Evolutionary conservation across 2,329 filamentous ascomycete species (phyloP).

Genomic region (Cadophora malorum): DNA sequence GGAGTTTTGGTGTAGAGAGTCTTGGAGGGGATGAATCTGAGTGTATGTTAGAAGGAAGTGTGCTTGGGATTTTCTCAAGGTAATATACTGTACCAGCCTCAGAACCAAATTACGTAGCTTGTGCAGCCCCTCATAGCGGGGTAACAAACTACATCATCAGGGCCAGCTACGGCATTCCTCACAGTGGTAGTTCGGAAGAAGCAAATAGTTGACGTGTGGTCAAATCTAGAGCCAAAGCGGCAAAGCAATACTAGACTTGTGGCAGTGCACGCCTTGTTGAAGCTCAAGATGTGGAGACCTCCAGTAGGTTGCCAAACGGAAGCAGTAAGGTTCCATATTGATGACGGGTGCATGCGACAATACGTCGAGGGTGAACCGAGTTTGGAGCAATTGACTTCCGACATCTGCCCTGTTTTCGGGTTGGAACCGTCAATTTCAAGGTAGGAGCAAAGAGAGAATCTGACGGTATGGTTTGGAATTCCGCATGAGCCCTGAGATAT

Average conservation of each 20-base stretch:
- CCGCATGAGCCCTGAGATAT: background rate
- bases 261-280: background rate
- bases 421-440: background rate
- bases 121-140: constrained; percentile 11
- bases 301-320: background rate
- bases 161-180: constrained; percentile 25
- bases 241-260: background rate
- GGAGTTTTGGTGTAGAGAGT: background rate
- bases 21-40: background rate
- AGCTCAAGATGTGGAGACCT: background rate
- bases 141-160: constrained; percentile 31
- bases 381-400: background rate
- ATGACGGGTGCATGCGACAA: constrained; percentile 1
- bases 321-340: background rate
- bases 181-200: background rate
- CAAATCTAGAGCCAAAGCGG: background rate
- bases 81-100: constrained; percentile 12
- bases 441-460: background rate
- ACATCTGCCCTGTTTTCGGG: background rate
- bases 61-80: background rate
- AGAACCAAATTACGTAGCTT: constrained; percentile 26
- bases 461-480: background rate
- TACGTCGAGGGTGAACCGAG: background rate
- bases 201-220: constrained; percentile 8
- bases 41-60: background rate